phyloP scores from a whole-genome alignment of 257 asterid species.

The Euphrasia confusa region DNA sequence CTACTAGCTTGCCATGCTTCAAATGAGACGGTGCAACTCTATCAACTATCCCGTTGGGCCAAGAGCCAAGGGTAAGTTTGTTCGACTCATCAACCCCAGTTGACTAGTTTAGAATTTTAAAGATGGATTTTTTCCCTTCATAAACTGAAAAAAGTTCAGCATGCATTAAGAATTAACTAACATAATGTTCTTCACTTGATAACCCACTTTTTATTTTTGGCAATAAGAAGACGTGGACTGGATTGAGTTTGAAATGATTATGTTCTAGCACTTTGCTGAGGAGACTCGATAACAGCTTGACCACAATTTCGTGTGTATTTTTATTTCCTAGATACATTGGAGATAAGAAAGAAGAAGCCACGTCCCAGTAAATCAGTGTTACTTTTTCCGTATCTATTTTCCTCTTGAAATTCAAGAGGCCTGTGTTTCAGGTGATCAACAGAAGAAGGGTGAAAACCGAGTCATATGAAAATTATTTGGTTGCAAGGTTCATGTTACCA shows the following conservation, averaged over 20 bases:
- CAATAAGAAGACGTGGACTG: neutral
- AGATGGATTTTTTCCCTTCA: neutral
- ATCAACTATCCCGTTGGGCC: slow-evolving; percentile 89
- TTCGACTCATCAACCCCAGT: neutral
- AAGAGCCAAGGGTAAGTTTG: slow-evolving; percentile 74
- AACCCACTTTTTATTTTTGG: neutral
- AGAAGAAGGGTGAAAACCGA: neutral
- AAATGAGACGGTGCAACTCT: slow-evolving; percentile 81
- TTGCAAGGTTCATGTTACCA: neutral
- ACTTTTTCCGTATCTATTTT: neutral
- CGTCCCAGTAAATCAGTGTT: slow-evolving; percentile 11
- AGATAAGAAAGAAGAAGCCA: slow-evolving; percentile 43
- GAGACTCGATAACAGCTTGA: neutral
- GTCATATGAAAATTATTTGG: neutral
- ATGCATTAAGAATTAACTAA: neutral
- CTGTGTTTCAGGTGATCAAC: neutral
- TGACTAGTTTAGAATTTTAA: neutral
- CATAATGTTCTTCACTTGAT: neutral
- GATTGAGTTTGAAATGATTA: neutral
- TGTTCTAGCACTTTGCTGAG: neutral
- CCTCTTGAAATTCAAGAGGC: neutral
- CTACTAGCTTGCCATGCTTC: slow-evolving; percentile 90
- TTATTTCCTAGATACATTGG: slow-evolving; percentile 41
- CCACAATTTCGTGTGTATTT: neutral
- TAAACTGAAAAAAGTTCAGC: neutral